These are phyloP conservation scores for Populus tremula DNA, from an alignment of 345 rosid genomes.

Conservation along the genomic window DNA sequence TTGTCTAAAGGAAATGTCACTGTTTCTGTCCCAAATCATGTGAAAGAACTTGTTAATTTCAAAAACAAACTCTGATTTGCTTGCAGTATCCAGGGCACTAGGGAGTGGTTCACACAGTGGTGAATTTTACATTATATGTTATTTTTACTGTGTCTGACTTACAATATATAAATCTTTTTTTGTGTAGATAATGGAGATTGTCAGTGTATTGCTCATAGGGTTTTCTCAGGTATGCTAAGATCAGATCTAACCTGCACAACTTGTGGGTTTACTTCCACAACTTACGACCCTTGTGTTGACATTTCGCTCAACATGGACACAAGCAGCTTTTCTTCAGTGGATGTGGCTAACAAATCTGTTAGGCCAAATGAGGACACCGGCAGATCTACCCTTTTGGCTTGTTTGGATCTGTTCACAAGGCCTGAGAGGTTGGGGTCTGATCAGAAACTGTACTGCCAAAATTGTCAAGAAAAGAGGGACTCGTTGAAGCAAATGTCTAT, in stretches of 20 bases:
- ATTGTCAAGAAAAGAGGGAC: constrained; percentile 27
- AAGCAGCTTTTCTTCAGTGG: neutral
- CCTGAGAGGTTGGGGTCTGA: constrained; percentile 31
- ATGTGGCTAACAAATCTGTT: constrained; percentile 15
- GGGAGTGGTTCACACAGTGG: neutral
- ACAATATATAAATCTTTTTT: neutral
- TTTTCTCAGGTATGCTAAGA: constrained; percentile 32
- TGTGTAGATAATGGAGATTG: constrained; percentile 27
- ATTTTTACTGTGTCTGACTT: neutral
- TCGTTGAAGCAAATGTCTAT: constrained; percentile 28
- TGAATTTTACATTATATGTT: neutral
- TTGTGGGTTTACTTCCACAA: constrained; percentile 32
- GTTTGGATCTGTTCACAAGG: constrained; percentile 33
- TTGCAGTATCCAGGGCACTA: neutral
- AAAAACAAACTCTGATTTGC: neutral
- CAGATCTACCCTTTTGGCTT: constrained; percentile 22
- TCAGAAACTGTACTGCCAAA: constrained; percentile 27
- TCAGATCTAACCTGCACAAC: constrained; percentile 32
- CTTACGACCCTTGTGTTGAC: constrained; percentile 32
- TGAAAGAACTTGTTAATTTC: neutral
- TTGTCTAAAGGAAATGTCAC: neutral
- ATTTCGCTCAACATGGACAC: constrained; percentile 25
- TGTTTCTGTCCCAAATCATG: neutral
- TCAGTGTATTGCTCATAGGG: constrained; percentile 30
- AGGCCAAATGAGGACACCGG: constrained; percentile 14